Conservation (phyloP, 2,329 filamentous ascomycete species). For the Fusarium sarcochroum region DNA sequence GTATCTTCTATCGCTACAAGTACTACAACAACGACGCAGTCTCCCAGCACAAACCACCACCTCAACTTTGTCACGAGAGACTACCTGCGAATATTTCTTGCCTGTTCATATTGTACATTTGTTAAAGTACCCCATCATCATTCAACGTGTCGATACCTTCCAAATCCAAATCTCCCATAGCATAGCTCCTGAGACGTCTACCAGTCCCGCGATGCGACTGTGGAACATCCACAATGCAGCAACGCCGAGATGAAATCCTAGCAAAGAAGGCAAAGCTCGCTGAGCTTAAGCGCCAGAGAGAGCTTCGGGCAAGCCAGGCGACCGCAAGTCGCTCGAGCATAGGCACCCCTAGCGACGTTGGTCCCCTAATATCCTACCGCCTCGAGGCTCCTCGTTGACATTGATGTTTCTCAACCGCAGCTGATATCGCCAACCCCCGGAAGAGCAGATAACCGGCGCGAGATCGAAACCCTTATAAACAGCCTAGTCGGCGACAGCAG, state of each 20-base stretch:
- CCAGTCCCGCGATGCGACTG: constrained; percentile 64
- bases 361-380: constrained; percentile 48
- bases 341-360: constrained; percentile 79
- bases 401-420: constrained; percentile 42
- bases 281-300: constrained; percentile 93
- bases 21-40: constrained; percentile 21
- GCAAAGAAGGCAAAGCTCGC: constrained; percentile 98
- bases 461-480: constrained; percentile 89
- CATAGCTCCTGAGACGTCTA: constrained; percentile 43
- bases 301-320: constrained; percentile 84
- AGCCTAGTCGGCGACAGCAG: constrained; percentile 85
- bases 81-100: neutral
- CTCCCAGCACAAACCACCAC: constrained; percentile 12
- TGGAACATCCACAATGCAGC: constrained; percentile 70
- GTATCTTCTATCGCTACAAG: constrained; percentile 27
- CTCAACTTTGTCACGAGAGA: neutral
- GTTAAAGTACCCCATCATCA: constrained; percentile 1
- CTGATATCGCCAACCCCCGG: constrained; percentile 78
- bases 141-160: constrained; percentile 6
- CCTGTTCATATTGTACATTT: neutral
- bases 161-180: constrained; percentile 21
- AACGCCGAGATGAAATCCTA: constrained; percentile 94
- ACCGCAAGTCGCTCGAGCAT: constrained; percentile 77
- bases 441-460: constrained; percentile 77
- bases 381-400: constrained; percentile 30